These are phyloP conservation scores for Artemisia argyi DNA, from an alignment of 129 eudicot species.

Conservation along the genomic window DNA sequence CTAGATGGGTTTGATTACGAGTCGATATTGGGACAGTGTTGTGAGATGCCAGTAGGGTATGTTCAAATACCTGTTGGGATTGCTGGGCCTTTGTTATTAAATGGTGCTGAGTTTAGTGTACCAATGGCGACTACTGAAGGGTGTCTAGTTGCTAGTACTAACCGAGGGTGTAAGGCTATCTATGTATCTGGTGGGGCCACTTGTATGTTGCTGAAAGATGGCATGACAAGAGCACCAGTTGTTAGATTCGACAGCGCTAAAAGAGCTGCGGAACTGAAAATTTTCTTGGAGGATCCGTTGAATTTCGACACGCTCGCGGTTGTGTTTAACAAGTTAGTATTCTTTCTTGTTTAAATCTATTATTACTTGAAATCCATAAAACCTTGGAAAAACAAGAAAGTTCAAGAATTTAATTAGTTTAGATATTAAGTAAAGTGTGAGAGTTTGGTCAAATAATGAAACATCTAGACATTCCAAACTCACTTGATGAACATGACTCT, in stretches of 20 bases:
- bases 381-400: too few species aligned
- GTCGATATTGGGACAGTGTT: constrained; percentile 62
- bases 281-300: constrained; percentile 60
- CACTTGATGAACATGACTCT: too few species aligned
- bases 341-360: neutral
- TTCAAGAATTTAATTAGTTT: neutral
- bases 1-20: constrained; percentile 64
- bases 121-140: constrained; percentile 89
- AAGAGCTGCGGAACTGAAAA: constrained; percentile 67
- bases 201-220: constrained; percentile 47
- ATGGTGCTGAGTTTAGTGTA: constrained; percentile 50
- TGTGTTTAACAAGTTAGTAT: constrained; percentile 58
- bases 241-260: constrained; percentile 55
- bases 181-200: constrained; percentile 65
- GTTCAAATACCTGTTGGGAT: constrained; percentile 76
- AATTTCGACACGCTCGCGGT: constrained; percentile 56
- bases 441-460: too few species aligned
- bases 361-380: too few species aligned
- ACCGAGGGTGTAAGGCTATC: constrained; percentile 68
- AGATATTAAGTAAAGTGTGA: too few species aligned
- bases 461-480: too few species aligned
- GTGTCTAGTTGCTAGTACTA: constrained; percentile 66
- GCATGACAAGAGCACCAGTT: constrained; percentile 79
- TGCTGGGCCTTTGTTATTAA: constrained; percentile 64
- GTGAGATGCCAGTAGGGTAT: constrained; percentile 81